Conservation (phyloP, 108 stramenopile genomes). For the Chaetoceros tenuissimus region DNA sequence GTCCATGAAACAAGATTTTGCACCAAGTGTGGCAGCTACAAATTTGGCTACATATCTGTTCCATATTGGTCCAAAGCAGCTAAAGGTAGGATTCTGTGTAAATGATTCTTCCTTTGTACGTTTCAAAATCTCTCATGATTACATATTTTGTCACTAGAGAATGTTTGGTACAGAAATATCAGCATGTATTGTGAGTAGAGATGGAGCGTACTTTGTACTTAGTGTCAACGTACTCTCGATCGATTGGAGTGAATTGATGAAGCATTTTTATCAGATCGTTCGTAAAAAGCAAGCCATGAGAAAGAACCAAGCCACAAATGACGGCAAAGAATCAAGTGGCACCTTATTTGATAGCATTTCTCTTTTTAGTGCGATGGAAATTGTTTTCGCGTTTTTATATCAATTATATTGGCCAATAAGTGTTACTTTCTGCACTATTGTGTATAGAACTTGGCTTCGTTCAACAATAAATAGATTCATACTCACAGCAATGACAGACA, state of each 20-base stretch:
- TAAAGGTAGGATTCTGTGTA: constrained; percentile 63
- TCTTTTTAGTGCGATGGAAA: constrained; percentile 42
- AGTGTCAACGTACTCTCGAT: constrained; percentile 55
- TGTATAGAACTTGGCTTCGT: constrained; percentile 34
- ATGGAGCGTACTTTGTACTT: constrained; percentile 71
- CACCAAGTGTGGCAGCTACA: constrained; percentile 40
- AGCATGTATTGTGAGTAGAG: constrained; percentile 73
- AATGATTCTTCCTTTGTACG: too few relatives aligned
- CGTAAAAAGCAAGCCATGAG: constrained; percentile 20
- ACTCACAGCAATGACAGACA: constrained; percentile 49
- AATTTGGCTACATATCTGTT: constrained; percentile 65
- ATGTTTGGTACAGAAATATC: constrained; percentile 65
- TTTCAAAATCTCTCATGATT: constrained; percentile 72
- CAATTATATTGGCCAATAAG: constrained; percentile 53
- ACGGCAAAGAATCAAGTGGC: neutral
- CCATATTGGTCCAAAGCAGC: constrained; percentile 56
- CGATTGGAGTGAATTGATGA: constrained; percentile 56
- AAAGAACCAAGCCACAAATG: constrained; percentile 18
- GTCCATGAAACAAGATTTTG: constrained; percentile 9
- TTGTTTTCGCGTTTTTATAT: constrained; percentile 35
- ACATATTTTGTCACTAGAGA: constrained; percentile 29
- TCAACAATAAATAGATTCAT: constrained; percentile 50
- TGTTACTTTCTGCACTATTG: constrained; percentile 43
- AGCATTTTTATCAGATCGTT: constrained; percentile 34
- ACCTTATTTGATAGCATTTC: constrained; percentile 21